Base-by-base conservation (phyloP, 1,284 basidiomycete species). In the Xerocomus subilludens region DNA sequence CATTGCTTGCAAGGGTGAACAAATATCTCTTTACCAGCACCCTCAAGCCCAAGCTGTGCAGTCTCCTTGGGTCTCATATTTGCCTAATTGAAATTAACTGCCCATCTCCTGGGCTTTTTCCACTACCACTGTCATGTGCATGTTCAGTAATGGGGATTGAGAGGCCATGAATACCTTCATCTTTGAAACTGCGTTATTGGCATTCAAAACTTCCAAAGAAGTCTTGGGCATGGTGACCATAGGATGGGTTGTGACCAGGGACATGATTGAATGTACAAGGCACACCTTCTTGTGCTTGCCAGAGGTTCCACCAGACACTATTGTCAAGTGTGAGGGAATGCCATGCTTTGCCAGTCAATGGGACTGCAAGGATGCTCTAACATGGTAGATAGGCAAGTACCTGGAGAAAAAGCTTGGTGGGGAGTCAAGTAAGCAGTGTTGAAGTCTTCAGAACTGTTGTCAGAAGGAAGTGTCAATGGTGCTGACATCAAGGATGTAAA, bases 241-340 rank as follows among this genome's bases (percentile, higher is more conserved):
- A 42, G 67, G 75, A 71, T 67, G 74, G 36, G 51, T 45, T 30
- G 73, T 74, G 77, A 45, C 69, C 63, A 51, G 75, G 53, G 68
- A 73, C 0, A 58, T 68, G 79, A 66, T 49, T 68, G 80, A 80
- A 70, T 76, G 84, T 71, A 77, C 88, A 81, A 83, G 92, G 91
- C 76, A 90, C 83, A 59, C 86, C 86, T 92, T 94, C 94, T 51
- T 92, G 87, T 30, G 86, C 86, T 69, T 89, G 86, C 84, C 94
- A 96, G 51, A 95, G 85, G 5, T 87, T 86, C 63, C 91, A 88
- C 94, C 95, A 96, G 69, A 96, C 88, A 30, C 90, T 86, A 74
- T 93, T 92, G 83, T 96, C 95, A 67, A 85, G 86, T 1, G 93
- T 90, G 53, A 96, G 86, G 5, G 81, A 81, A 58, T 89, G 87